Percentiles rank a stretch among this genome's conserved stretches.
Conservation (phyloP, 2,329 filamentous ascomycete genomes). For the Bipolaris bicolor region DNA sequence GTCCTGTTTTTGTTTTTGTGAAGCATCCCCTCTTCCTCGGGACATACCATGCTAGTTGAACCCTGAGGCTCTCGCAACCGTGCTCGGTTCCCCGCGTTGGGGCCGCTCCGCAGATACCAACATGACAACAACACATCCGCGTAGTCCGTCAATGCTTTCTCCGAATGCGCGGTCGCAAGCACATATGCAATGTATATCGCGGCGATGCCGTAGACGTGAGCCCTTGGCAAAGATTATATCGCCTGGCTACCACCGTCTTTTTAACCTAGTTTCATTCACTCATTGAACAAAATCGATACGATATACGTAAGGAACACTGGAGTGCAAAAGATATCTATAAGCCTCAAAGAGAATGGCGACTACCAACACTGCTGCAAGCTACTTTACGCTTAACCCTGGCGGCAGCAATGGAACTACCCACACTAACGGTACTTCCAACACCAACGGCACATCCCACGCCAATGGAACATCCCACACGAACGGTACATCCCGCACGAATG, state of each 20-base stretch:
- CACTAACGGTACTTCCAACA: background rate
- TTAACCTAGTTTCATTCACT: background rate
- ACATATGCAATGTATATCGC: background rate
- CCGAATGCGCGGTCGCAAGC: background rate
- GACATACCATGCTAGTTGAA: background rate
- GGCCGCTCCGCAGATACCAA: slow-evolving; percentile 10
- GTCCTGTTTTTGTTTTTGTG: background rate
- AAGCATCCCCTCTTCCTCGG: background rate
- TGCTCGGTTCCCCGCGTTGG: slow-evolving; percentile 18
- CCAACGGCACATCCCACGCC: background rate
- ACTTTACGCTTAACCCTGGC: background rate
- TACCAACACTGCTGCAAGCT: slow-evolving; percentile 2
- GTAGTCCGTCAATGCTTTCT: background rate
- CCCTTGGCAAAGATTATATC: background rate
- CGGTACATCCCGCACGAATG: background rate
- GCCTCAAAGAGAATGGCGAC: slow-evolving; percentile 1
- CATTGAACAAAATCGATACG: background rate
- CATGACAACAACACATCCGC: slow-evolving; percentile 7
- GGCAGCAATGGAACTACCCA: background rate
- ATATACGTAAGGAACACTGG: background rate
- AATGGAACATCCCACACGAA: background rate
- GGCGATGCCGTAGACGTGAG: background rate
- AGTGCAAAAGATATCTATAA: background rate
- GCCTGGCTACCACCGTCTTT: background rate
- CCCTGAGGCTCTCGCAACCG: slow-evolving; percentile 2